Evolutionary conservation across 1,139 yeast genomes (phyloP), one percentile per base, ranked within the genome.

Genomic region (Diutina sp.): DNA sequence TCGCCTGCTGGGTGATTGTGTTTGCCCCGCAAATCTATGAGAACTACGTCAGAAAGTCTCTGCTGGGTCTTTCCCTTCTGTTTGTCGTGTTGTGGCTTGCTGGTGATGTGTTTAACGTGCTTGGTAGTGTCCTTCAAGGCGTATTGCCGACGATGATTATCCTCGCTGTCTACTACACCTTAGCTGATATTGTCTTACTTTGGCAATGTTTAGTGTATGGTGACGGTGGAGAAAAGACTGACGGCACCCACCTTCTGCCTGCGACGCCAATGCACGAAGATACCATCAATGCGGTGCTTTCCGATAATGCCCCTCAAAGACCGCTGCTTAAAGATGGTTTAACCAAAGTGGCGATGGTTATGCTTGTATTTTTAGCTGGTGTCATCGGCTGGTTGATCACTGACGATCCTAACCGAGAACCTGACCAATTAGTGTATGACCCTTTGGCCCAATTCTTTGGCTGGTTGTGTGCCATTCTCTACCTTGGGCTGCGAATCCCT

Each of bases 11-110:
- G 99, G 87, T 93, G 60, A 90, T 93, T 57, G 98, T 93, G 29
- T 93, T 93, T 74, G 95, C 96, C 48, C 99, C 99, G 16, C 99
- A 93, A 67, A 86, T 93, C 53, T 91, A 90, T 69, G 97, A 93
- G 67, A 91, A 91, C 69, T 90, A 88, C 67, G 52, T 62, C 51
- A 66, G 67, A 58, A 62, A 63, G 55, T 62, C 66, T n/a, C 69
- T 67, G 14, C 61, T 61, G 25, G 70, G 70, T 0, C 65, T 67
- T 3, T 65, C 68, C 30, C 58, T 61, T 1, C 53, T 62, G 28
- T 67, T 91, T 68, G 89, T 91, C 38, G 78, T 89, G 4, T 76
- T 91, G 50, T 91, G 98, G 98, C 76, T 82, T 57, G 84, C 83
- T 0, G 98, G 98, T 51, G 98, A 91, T 69, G 82, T 91, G 0